Base-by-base conservation (phyloP, 2,329 filamentous ascomycete species). In the Cyanodermella asteris region DNA sequence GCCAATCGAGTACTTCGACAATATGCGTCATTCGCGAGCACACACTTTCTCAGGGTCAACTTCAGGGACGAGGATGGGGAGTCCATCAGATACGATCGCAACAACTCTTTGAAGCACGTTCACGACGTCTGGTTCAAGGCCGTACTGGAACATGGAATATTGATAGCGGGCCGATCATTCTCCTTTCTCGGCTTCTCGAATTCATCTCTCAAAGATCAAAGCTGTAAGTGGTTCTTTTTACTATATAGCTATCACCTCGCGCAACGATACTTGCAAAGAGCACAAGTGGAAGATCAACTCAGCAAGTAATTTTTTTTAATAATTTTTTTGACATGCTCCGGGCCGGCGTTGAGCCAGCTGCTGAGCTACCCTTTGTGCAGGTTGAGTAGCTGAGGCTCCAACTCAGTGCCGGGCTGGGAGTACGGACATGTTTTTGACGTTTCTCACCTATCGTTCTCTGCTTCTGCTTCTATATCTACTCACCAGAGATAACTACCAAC, bases 171-270 rank as follows among this genome's bases (percentile, higher is more conserved):
- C 1, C 54, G 67, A 11, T 7, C 11, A 1, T 80, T 67, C 37
- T 45, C 48, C 0, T 84, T 82, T 37, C 53, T 84, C 0, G 76
- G 76, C 0, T 84, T 81, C 43, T 81, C 74, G 0, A 72, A 82
- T 42, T 84, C 75, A 0, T 81, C 75, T 0, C 55, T 84, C 4
- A 59, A 76, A 8, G 58, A 66, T 1, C 73, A 78, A 30, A 68
- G 70, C 0, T 68, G 63, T n/a, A n/a, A n/a, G n/a, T n/a, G n/a
- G n/a, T n/a, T n/a, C n/a, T n/a, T n/a, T n/a, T n/a, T n/a, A n/a
- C n/a, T n/a, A n/a, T n/a, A n/a, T n/a, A n/a, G n/a, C n/a, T n/a
- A n/a, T n/a, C n/a, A n/a, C n/a, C n/a, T n/a, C n/a, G n/a, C n/a
- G n/a, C n/a, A n/a, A n/a, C n/a, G n/a, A n/a, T n/a, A n/a, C n/a